These are phyloP conservation scores for Cladosporium sp. DNA, from an alignment of 2,329 filamentous ascomycete species.

Conservation along the genomic window DNA sequence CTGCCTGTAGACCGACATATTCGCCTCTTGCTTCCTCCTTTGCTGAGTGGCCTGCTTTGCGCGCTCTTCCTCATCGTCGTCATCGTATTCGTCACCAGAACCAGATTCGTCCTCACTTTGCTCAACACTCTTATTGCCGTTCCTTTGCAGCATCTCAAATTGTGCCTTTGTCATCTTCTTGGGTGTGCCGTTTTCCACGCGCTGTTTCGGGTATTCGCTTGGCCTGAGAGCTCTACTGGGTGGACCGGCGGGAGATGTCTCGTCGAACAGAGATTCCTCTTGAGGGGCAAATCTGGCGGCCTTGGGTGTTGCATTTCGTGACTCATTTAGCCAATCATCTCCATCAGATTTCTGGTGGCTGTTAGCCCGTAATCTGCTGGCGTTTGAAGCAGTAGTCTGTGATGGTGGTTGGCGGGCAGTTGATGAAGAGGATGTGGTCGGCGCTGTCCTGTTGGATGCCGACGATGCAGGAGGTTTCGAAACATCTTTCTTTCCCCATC, in stretches of 20 bases:
- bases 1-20: conserved; percentile 83
- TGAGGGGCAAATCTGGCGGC: conserved; percentile 14
- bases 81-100: conserved; percentile 58
- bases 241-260: conserved; percentile 29
- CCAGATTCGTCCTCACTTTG: conserved; percentile 41
- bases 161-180: conserved; percentile 89
- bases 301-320: conserved; percentile 23
- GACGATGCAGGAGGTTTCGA: conserved; percentile 17
- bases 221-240: conserved; percentile 29
- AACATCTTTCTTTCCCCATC: conserved; percentile 22
- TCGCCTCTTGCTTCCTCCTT: conserved; percentile 81
- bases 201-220: conserved; percentile 15
- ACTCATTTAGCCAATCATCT: conserved; percentile 18
- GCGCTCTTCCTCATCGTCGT: conserved; percentile 75
- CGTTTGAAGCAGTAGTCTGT: background rate
- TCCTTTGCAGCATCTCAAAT: conserved; percentile 73
- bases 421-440: conserved; percentile 12
- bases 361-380: conserved; percentile 17
- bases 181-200: conserved; percentile 20
- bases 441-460: conserved; percentile 10
- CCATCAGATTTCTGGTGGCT: conserved; percentile 24
- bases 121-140: conserved; percentile 45
- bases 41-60: conserved; percentile 69
- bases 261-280: conserved; percentile 27
- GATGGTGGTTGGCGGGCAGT: background rate